Evolutionary conservation across 176 grass and related monocot species (phyloP), one percentile per base, ranked within the genome.

Genomic region (Oryza rufipogon): DNA sequence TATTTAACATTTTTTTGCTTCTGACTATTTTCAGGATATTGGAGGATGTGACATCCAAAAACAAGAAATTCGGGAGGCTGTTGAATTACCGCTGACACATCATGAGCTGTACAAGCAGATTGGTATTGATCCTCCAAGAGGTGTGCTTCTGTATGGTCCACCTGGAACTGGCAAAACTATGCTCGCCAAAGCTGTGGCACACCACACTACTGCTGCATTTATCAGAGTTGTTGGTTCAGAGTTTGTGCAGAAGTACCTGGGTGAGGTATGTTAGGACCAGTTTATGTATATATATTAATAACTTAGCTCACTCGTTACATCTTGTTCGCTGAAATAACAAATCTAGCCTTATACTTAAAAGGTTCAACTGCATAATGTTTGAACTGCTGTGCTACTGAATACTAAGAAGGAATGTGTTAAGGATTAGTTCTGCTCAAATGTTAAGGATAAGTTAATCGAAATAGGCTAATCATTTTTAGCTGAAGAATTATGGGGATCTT

Each of bases 31-130:
- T n/a, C 84, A 99, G 96, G 96, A 99, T 75, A 99, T 99, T 85
- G 96, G 96, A 76, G 96, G 96, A 51, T 99, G 96, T 41, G 93
- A 99, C 71, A 99, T 99, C 74, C 93, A 99, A 80, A 99, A 99
- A 56, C 96, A 99, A 84, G 96, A 99, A 91, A 99, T 96, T 10
- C 85, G 91, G 49, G 96, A 96, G 86, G 96, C 96, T 25, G 96
- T 99, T 68, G 96, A 99, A 77, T 83, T 99, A 66, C 96, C 96
- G 4, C 88, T 94, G 88, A 93, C 95, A 11, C 91, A 97, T 49
- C 95, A 97, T 76, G 95, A 97, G 16, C 77, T 97, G 68, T 97
- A 97, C 92, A 97, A 97, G 85, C 95, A 97, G 83, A 97, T 97
- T 80, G 95, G 95, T 84, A 97, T 97, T 84, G 95, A 93, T 81